These are phyloP conservation scores for Arachis hypogaea DNA, from an alignment of 306 rosid species.

Conservation along the genomic window DNA sequence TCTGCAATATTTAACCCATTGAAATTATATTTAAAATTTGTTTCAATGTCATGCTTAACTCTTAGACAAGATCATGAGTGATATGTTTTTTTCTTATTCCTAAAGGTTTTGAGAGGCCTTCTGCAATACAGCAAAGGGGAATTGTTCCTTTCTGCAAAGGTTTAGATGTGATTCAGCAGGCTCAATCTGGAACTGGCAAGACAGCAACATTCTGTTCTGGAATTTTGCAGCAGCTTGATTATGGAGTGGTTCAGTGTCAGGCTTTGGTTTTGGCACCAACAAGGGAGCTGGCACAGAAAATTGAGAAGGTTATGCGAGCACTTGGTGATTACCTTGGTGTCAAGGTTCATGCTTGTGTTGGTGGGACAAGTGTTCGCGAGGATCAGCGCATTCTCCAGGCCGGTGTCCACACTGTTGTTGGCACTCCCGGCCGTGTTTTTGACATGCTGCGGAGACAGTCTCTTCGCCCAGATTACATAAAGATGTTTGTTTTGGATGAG, in stretches of 20 bases:
- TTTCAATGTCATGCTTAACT: background rate
- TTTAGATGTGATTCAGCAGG: constrained; percentile 94
- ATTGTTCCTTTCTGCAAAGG: constrained; percentile 96
- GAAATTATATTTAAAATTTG: background rate
- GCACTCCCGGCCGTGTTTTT: constrained; percentile 95
- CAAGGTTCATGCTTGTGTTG: constrained; percentile 95
- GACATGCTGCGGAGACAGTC: constrained; percentile 95
- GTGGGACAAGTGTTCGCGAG: constrained; percentile 97
- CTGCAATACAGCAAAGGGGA: constrained; percentile 96
- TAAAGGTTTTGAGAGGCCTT: constrained; percentile 94
- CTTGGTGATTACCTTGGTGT: constrained; percentile 97
- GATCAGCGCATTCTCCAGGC: constrained; percentile 96
- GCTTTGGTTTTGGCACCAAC: constrained; percentile 95
- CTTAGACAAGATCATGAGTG: background rate
- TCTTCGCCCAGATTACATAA: constrained; percentile 74
- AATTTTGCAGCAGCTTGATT: constrained; percentile 88
- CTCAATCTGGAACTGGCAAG: constrained; percentile 96
- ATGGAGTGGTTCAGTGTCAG: constrained; percentile 82
- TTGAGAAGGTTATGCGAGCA: constrained; percentile 98
- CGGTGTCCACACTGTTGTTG: constrained; percentile 94
- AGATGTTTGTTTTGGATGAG: constrained; percentile 94
- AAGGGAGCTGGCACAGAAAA: constrained; percentile 94
- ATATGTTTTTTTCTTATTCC: background rate
- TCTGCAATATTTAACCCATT: background rate
- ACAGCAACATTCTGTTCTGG: constrained; percentile 97